phyloP scores from a whole-genome alignment of 2,329 filamentous ascomycete species.

The Fusarium subtropicale region DNA sequence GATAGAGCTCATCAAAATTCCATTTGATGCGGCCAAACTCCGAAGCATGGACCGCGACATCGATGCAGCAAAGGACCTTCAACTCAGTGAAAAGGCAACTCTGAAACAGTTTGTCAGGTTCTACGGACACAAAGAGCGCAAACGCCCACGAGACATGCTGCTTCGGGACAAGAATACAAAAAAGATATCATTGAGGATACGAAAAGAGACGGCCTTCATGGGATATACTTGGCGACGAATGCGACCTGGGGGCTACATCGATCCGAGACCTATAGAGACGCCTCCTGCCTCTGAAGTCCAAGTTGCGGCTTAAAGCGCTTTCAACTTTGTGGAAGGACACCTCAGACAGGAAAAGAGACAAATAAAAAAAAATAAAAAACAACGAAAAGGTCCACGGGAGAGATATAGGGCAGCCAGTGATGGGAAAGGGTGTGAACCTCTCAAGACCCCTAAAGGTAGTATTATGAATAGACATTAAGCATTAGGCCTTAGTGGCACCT shows the following conservation, averaged over 20 bases:
- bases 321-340: background rate
- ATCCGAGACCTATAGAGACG: conserved; percentile 13
- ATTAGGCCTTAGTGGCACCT: conserved; percentile 33
- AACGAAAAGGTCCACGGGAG: background rate
- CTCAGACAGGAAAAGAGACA: background rate
- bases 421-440: background rate
- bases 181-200: conserved; percentile 77
- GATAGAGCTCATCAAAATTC: conserved; percentile 58
- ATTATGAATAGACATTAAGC: conserved; percentile 48
- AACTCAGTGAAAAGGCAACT: conserved; percentile 54
- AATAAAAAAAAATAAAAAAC: background rate
- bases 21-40: conserved; percentile 62
- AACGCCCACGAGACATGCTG: conserved; percentile 85
- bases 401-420: background rate
- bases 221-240: conserved; percentile 85
- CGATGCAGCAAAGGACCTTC: conserved; percentile 53
- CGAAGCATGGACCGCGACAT: conserved; percentile 63
- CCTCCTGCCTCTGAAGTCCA: background rate
- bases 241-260: conserved; percentile 51
- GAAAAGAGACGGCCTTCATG: conserved; percentile 85
- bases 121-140: conserved; percentile 74
- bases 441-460: conserved; percentile 21
- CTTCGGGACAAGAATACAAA: conserved; percentile 78
- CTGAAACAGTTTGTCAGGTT: conserved; percentile 64
- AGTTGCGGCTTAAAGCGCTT: background rate